Conservation (phyloP, 495 filamentous ascomycete species). For the Penicillium arizonense region DNA sequence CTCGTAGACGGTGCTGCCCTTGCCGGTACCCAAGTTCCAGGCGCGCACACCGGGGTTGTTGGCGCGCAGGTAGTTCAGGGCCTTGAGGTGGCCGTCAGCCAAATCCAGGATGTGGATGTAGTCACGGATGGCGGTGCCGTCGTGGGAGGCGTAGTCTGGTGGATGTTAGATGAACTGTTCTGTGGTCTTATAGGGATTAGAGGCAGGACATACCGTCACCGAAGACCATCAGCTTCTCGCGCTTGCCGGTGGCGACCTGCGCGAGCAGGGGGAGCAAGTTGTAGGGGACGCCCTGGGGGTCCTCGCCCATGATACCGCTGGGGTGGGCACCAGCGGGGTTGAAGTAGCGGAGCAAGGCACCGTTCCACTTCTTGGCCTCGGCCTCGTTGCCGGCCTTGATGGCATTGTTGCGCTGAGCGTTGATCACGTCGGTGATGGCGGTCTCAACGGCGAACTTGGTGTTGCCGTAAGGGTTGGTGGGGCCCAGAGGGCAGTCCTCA, state of each 20-base stretch:
- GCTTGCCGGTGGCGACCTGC: constrained; percentile 92
- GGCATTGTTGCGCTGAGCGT: constrained; percentile 79
- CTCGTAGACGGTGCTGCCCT: constrained; percentile 92
- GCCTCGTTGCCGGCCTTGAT: constrained; percentile 73
- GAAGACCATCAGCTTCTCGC: constrained; percentile 92
- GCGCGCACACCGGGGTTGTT: constrained; percentile 89
- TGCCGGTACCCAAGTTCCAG: constrained; percentile 97
- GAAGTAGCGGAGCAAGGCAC: constrained; percentile 91
- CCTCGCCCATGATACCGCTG: constrained; percentile 96
- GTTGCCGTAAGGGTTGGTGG: constrained; percentile 95
- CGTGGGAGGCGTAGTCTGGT: constrained; percentile 83
- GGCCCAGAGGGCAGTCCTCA: constrained; percentile 90
- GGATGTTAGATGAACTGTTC: constrained; percentile 6
- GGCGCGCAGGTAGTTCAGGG: constrained; percentile 86
- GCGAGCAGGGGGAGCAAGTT: constrained; percentile 93
- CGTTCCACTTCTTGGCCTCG: constrained; percentile 80
- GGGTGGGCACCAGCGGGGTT: constrained; percentile 96
- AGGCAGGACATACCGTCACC: constrained; percentile 69
- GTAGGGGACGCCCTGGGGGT: constrained; percentile 93
- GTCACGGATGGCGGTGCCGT: constrained; percentile 78
- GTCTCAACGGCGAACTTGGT: constrained; percentile 90
- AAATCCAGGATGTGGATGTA: constrained; percentile 88
- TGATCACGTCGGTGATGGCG: constrained; percentile 87
- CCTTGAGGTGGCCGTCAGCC: constrained; percentile 83
- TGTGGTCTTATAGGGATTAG: neutral